Base-by-base conservation (phyloP, 768 basidiomycete species). In the Suillus lakei region DNA sequence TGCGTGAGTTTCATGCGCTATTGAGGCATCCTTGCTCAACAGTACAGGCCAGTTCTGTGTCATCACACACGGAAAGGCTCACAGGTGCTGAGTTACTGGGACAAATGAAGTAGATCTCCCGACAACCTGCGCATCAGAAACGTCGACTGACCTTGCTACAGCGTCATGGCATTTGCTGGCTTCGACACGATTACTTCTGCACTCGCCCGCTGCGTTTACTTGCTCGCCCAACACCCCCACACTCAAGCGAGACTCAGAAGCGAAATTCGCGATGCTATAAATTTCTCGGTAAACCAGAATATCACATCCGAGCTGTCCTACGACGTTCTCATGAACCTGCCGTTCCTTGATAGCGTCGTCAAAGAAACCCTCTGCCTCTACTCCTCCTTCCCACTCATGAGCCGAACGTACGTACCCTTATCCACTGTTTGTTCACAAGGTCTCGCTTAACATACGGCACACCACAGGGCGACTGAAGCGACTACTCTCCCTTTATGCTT, bases 61-160 rank as follows among this genome's bases (percentile, higher is more conserved):
- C 80, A 0, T 67, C 66, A 18, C 71, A 65, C 9, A 65, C 66
- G 4, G 80, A 82, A 38, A 74, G 77, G 53, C 72, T 85, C 48
- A 76, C 74, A 55, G 83, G 85, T 60, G 68, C 70, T 32, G 83
- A 85, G 63, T 68, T 85, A 30, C 77, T 82, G 1, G 84, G 83
- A 0, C 84, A 85, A 67, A 83, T 85, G 81, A 83, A 83, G 83
- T 83, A 68, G 50, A 80, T 73, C 30, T 23, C 32, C n/a, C n/a
- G n/a, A n/a, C 55, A 46, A 46, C 39, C 58, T 62, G 64, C 51
- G 5, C 5, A 13, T 51, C 15, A 28, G 3, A 26, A 28, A 51
- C 28, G 30, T 51, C 2, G 15, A 21, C 39, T 34, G 21, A 26
- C 23, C 12, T 43, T 3, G 3, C 32, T 48, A 48, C 60, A 84